Conservation (phyloP, 129 eudicot species). For the Erigeron canadensis region DNA sequence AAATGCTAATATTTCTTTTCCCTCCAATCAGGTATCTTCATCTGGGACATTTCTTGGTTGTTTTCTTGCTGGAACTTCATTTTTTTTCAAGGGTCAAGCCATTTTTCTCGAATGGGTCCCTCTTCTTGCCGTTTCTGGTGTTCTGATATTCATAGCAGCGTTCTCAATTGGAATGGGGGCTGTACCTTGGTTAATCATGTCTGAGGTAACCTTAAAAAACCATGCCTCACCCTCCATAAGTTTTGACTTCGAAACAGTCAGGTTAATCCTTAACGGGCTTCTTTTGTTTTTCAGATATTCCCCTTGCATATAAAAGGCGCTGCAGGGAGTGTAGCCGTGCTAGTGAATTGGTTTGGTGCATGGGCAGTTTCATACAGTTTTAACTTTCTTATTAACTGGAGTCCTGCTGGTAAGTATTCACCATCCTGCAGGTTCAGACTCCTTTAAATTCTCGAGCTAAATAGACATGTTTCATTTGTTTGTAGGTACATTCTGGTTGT, state of each 20-base stretch:
- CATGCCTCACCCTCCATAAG: no score
- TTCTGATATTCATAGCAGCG: constrained; percentile 58
- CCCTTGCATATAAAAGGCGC: constrained; percentile 74
- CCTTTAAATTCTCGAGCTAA: background rate
- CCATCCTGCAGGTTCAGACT: background rate
- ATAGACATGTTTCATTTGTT: background rate
- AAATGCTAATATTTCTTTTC: background rate
- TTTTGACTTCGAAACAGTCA: background rate
- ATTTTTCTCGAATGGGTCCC: constrained; percentile 67
- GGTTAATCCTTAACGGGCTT: background rate
- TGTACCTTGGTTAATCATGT: constrained; percentile 64
- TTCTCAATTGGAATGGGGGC: constrained; percentile 93
- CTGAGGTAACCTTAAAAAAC: constrained; percentile 1
- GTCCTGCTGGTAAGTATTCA: constrained; percentile 54
- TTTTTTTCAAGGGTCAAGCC: constrained; percentile 58
- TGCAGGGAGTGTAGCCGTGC: constrained; percentile 78
- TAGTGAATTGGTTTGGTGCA: constrained; percentile 88
- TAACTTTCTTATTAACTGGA: constrained; percentile 81
- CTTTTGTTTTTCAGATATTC: constrained; percentile 57
- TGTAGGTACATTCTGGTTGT: constrained; percentile 68
- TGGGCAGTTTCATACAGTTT: constrained; percentile 83
- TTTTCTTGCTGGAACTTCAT: constrained; percentile 64
- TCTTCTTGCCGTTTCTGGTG: constrained; percentile 72
- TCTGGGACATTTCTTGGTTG: constrained; percentile 79
- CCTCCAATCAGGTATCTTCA: constrained; percentile 60